A percentile compares a stretch with the other conserved stretches of the same genome.
Evolutionary conservation across 1,284 basidiomycete species (phyloP).

Genomic region (Chalciporus sp.): DNA sequence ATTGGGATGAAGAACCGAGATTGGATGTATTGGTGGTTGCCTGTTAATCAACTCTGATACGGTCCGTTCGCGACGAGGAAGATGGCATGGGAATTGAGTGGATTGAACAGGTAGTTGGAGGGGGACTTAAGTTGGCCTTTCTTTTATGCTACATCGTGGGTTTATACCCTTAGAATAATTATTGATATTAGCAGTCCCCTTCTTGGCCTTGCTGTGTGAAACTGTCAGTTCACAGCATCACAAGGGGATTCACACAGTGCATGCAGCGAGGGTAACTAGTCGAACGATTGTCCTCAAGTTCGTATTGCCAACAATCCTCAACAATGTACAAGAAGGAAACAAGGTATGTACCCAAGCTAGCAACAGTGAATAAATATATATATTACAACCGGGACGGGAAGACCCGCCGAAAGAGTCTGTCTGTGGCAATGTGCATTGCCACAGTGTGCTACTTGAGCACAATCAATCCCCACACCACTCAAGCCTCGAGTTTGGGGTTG

Average conservation of each 20-base stretch:
- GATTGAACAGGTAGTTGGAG: too few species aligned
- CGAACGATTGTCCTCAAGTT: background rate
- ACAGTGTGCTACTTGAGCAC: background rate
- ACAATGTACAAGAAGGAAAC: background rate
- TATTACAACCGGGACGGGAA: background rate
- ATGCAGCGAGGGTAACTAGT: background rate
- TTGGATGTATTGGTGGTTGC: slow-evolving; percentile 10
- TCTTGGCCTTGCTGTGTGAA: too few species aligned
- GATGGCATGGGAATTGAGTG: slow-evolving; percentile 5
- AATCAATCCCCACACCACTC: background rate
- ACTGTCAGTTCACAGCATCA: too few species aligned
- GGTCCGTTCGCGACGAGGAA: slow-evolving; percentile 1
- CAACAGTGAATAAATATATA: background rate
- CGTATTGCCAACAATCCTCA: background rate
- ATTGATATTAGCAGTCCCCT: too few species aligned
- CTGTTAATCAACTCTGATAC: slow-evolving; percentile 4
- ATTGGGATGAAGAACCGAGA: slow-evolving; percentile 3
- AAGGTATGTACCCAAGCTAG: background rate
- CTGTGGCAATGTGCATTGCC: too few species aligned
- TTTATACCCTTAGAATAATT: too few species aligned
- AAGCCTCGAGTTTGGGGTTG: background rate
- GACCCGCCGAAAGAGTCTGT: background rate
- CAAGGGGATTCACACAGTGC: background rate
- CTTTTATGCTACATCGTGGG: too few species aligned
- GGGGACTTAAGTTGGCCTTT: too few species aligned